These are phyloP conservation scores for Rhizophagus prolifer DNA, from an alignment of 192 early-diverging fungal species.

Conservation along the genomic window DNA sequence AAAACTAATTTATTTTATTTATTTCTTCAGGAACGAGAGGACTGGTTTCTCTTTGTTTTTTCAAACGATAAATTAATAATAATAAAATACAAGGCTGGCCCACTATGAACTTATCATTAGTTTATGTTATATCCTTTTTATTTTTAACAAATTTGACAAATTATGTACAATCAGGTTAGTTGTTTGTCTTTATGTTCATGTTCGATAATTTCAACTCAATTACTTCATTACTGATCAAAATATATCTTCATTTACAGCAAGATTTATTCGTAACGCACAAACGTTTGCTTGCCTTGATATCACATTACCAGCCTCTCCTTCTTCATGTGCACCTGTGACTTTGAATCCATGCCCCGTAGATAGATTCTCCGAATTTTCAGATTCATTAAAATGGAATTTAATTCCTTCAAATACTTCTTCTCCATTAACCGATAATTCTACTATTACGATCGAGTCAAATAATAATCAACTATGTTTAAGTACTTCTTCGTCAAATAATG, in stretches of 20 bases:
- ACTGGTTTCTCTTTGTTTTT: neutral
- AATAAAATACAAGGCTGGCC: neutral
- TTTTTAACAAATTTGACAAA: neutral
- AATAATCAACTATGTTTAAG: slow-evolving; percentile 23
- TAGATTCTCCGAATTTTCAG: neutral
- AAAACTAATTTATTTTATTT: too few relatives aligned
- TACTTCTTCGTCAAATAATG: neutral
- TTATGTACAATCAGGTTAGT: neutral
- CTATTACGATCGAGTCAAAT: neutral
- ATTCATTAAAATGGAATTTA: neutral
- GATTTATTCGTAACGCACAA: neutral
- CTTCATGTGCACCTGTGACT: neutral
- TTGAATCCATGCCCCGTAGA: neutral
- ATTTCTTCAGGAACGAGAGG: neutral
- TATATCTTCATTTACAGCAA: neutral
- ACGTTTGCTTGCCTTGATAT: neutral
- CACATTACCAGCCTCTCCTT: neutral
- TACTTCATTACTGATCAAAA: neutral
- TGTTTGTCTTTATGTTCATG: neutral
- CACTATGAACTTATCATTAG: neutral
- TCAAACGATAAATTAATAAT: neutral
- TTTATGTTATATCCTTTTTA: neutral
- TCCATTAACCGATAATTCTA: neutral
- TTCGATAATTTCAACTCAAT: neutral
- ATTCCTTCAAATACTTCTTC: neutral